Base-by-base conservation (phyloP, 768 basidiomycete species). In the Butyriboletus loyo region DNA sequence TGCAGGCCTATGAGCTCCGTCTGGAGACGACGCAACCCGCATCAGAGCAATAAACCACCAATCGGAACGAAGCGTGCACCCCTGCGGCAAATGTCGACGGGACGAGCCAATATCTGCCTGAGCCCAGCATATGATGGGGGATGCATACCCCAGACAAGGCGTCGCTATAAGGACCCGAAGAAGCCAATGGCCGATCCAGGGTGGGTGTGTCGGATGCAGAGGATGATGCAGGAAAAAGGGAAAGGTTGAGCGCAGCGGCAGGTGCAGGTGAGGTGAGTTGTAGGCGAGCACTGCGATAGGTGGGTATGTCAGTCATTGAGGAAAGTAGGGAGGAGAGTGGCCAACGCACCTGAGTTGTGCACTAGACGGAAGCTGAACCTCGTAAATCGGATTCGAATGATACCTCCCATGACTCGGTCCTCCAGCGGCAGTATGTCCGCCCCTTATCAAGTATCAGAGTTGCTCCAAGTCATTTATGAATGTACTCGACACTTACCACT, bases 151-250 rank as follows among this genome's bases (percentile, higher is more conserved):
- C 93, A 0, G 85, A 82, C 27, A 86, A 69, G 0, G 79, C 74
- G 55, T 94, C 90, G 24, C 84, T 79, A 62, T 94, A 96, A 0
- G 87, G 80, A 2, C 92, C 92, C 0, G 92, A 92, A 0, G 91
- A 89, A 1, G 76, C 67, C 5, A 89, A 62, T 32, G 78, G 77
- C 8, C 65, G 62, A 25, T 72, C 68, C n/a, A 77, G 49, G 2
- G 55, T 46, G 7, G 66, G 58, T 7, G 27, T 32, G 11, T 7
- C 22, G 14, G 54, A 39, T 14, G 39, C 14, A 11, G 53, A 53
- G 10, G 49, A 14, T 0, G 69, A 63, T 9, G 73, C 62, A 0
- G 75, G 68, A 54, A 81, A 84, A 9, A 89, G 60, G 0, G 86
- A 80, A 13, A 88, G 71, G 57, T 91, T 87, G 48, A 87, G 69